phyloP scores from a whole-genome alignment of 768 basidiomycete species.

The Xerocomellus chrysenteron region DNA sequence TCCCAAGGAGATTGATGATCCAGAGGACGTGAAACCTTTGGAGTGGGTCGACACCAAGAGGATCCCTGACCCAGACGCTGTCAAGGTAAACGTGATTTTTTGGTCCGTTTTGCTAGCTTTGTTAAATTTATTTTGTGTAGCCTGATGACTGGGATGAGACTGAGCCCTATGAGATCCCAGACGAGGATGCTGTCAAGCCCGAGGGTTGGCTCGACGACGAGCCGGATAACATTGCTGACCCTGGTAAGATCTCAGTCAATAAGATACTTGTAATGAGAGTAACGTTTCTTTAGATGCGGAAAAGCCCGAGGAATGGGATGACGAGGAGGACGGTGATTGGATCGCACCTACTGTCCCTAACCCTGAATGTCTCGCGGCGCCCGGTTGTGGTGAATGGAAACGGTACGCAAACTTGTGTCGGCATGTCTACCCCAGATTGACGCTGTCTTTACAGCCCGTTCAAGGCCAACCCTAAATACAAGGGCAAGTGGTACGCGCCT shows the following conservation, averaged over 20 bases:
- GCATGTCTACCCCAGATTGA: neutral
- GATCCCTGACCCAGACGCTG: constrained; percentile 82
- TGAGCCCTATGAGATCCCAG: constrained; percentile 87
- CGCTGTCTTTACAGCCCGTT: constrained; percentile 49
- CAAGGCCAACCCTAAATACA: constrained; percentile 93
- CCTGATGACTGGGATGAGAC: constrained; percentile 99
- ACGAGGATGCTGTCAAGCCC: constrained; percentile 85
- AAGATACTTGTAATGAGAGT: neutral
- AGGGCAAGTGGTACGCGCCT: constrained; percentile 97
- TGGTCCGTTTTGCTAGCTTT: neutral
- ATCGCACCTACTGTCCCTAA: constrained; percentile 86
- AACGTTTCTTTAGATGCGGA: constrained; percentile 54
- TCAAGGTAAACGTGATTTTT: constrained; percentile 50
- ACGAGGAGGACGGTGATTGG: constrained; percentile 99
- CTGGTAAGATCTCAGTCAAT: constrained; percentile 49
- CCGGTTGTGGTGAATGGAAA: constrained; percentile 96
- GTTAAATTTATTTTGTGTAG: constrained; percentile 26
- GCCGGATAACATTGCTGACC: constrained; percentile 77
- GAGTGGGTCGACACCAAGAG: constrained; percentile 91
- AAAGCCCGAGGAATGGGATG: constrained; percentile 99
- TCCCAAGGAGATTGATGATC: constrained; percentile 88
- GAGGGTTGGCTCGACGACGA: constrained; percentile 97
- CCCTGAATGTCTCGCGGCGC: constrained; percentile 84
- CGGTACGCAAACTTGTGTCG: constrained; percentile 40
- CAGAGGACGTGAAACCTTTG: constrained; percentile 83